Base-by-base conservation (phyloP, 371 early-diverging fungal species). In the Actinomucor elegans region DNA sequence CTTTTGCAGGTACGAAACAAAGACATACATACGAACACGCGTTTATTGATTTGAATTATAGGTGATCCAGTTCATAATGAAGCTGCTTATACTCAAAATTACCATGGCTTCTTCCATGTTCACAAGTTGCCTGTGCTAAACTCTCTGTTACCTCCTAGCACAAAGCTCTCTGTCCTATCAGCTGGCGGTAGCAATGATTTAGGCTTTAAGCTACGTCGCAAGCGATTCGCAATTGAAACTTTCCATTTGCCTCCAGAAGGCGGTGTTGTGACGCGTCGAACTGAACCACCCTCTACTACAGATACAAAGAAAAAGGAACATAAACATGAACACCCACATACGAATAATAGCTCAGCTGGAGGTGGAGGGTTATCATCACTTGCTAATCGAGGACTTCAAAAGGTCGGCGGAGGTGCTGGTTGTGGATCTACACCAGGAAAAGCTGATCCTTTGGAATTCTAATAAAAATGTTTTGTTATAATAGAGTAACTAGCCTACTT, bases 161-260 rank as follows among this genome's bases (percentile, higher is more conserved):
- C 81, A 20, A 85, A 89, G 33, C 59, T 91, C 5, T 86, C 90
- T 0, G 79, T 86, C 4, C 65, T 90, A 9, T 77, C 81, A 26
- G 83, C 75, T 5, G 81, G 79, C 5, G 80, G 83, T 2, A 81
- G 81, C 42, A 87, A 89, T 32, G 87, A 93, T 59, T 61, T 95
- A 18, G 93, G 87, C 20, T 93, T 93, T 73, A 90, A 88, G 53
- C 84, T 91, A 26, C 71, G 94, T 32, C 77, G 96, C 40, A 95
- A 94, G 60, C 79, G 92, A 50, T 95, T 97, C 64, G 73, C 83
- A 2, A 91, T 97, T 26, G 96, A 96, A 57, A 88, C 94, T 0
- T 95, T 93, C 72, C 87, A 90, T 62, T 67, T 97, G 48, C 97
- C 97, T 12, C 94, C 95, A 5, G 96, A 96, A 60, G 91, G 91